Conservation (phyloP, 2,329 filamentous ascomycete species). For the Trichoderma brevicompactum region DNA sequence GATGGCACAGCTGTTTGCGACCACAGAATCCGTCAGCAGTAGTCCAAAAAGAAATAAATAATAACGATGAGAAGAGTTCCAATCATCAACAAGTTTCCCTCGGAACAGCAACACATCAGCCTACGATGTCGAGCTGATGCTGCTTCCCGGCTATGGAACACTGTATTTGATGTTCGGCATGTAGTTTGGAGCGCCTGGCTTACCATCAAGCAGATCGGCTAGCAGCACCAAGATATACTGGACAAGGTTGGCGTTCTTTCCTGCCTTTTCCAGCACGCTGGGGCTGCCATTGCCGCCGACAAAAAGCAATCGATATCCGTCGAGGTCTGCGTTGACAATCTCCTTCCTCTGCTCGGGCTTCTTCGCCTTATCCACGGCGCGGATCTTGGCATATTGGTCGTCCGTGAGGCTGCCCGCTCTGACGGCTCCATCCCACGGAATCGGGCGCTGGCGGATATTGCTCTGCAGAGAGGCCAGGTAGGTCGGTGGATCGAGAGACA, state of each 20-base stretch:
- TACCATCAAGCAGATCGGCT: slow-evolving; percentile 85
- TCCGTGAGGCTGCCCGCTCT: slow-evolving; percentile 93
- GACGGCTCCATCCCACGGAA: slow-evolving; percentile 97
- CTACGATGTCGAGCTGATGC: not conserved
- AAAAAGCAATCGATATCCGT: slow-evolving; percentile 80
- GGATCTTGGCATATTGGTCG: slow-evolving; percentile 91
- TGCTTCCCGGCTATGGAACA: not conserved
- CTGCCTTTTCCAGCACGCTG: slow-evolving; percentile 80
- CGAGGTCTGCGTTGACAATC: slow-evolving; percentile 77
- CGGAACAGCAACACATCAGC: not conserved
- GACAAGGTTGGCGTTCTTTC: slow-evolving; percentile 85
- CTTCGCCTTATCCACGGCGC: slow-evolving; percentile 93
- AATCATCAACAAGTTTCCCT: not conserved
- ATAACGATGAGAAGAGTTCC: not conserved
- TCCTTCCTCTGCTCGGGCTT: slow-evolving; percentile 82
- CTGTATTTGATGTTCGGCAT: not conserved
- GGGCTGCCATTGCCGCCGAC: slow-evolving; percentile 72
- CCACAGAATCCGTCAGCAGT: not conserved
- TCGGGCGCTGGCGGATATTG: slow-evolving; percentile 94
- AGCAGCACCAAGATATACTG: slow-evolving; percentile 93
- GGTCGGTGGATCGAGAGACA: slow-evolving; percentile 91
- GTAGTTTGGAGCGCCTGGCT: slow-evolving; percentile 33
- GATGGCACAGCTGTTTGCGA: slow-evolving; percentile 69
- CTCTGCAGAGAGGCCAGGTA: slow-evolving; percentile 87
- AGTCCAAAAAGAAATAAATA: not conserved